Evolutionary conservation across 2,329 filamentous ascomycete genomes (phyloP).

Genomic region (Nakataea oryzae): DNA sequence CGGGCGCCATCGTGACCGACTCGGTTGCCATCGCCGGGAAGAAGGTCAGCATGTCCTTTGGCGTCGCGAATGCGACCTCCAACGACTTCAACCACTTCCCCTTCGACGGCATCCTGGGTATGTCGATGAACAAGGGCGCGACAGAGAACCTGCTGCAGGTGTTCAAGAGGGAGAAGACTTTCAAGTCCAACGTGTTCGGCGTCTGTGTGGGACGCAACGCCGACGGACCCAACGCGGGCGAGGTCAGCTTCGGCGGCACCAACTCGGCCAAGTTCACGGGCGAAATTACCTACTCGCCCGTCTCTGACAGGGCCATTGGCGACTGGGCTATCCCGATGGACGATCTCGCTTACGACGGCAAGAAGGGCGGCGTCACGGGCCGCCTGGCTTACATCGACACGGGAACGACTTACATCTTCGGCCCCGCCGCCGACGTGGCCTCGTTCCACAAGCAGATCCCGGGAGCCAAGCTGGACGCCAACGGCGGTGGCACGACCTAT

Average conservation of each 20-base stretch:
- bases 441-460: constrained; percentile 54
- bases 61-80: constrained; percentile 61
- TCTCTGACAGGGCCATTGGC: constrained; percentile 34
- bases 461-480: constrained; percentile 30
- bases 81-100: constrained; percentile 67
- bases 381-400: constrained; percentile 68
- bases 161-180: constrained; percentile 42
- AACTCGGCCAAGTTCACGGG: constrained; percentile 59
- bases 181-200: constrained; percentile 57
- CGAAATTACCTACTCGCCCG: constrained; percentile 54
- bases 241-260: constrained; percentile 64
- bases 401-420: constrained; percentile 70
- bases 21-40: constrained; percentile 56
- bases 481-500: constrained; percentile 51
- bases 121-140: constrained; percentile 52
- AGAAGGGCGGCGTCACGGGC: constrained; percentile 42
- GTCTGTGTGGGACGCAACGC: constrained; percentile 58
- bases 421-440: constrained; percentile 55
- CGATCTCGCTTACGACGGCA: constrained; percentile 52
- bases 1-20: constrained; percentile 56
- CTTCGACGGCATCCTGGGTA: constrained; percentile 78
- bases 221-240: constrained; percentile 60
- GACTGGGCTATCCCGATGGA: constrained; percentile 68
- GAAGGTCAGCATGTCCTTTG: constrained; percentile 55
- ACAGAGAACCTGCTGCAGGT: constrained; percentile 58